phyloP scores from a whole-genome alignment of 208 protist species.

The Leishmania mexicana region DNA sequence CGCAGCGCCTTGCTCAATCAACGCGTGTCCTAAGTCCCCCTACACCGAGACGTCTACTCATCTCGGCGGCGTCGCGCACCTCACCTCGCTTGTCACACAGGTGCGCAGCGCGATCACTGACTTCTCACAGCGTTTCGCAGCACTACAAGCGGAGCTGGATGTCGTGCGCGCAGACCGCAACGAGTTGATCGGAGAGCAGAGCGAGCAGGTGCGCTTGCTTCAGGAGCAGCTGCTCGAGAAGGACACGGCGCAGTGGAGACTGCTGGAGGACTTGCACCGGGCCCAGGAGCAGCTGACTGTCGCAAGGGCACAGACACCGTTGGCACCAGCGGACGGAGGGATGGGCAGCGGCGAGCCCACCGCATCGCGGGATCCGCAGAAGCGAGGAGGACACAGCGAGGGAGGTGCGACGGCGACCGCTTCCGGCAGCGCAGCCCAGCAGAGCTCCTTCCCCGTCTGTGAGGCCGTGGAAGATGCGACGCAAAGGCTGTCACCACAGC shows the following conservation, averaged over 20 bases:
- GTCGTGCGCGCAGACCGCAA: constrained; percentile 75
- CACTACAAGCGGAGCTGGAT: constrained; percentile 53
- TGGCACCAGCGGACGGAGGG: neutral
- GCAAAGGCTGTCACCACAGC: neutral
- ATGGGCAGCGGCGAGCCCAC: neutral
- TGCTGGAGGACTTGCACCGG: constrained; percentile 21
- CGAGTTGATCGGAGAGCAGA: constrained; percentile 67
- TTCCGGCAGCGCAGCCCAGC: neutral
- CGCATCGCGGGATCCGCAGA: neutral
- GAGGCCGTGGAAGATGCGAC: neutral
- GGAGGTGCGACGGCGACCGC: neutral
- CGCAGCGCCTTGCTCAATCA: neutral
- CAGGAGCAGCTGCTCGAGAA: constrained; percentile 47
- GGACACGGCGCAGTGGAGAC: constrained; percentile 29
- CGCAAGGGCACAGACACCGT: neutral
- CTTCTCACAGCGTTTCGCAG: constrained; percentile 27
- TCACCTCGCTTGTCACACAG: constrained; percentile 5
- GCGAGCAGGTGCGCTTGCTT: constrained; percentile 40
- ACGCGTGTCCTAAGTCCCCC: neutral
- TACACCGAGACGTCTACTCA: neutral
- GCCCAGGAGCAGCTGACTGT: neutral
- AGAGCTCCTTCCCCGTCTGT: neutral
- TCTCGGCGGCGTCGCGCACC: neutral
- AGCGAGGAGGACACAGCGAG: neutral
- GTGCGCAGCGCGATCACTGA: constrained; percentile 1